Percentiles rank a stretch among this genome's conserved stretches.
These are phyloP conservation scores for Pseudocercospora crystallina DNA, from an alignment of 2,329 filamentous ascomycete species.

Conservation along the genomic window DNA sequence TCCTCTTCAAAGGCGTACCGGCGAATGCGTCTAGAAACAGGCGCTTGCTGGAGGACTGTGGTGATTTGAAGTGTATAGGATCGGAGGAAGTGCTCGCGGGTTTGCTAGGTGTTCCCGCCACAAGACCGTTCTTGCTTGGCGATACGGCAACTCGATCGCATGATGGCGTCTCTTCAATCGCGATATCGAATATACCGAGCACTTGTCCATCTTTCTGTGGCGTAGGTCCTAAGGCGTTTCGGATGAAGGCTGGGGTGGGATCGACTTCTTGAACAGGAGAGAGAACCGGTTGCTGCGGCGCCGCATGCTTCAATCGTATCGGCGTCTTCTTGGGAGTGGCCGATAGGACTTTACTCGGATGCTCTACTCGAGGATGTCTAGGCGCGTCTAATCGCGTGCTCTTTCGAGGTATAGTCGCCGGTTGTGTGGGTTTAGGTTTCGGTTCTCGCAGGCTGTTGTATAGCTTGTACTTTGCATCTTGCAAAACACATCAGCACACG, in stretches of 20 bases:
- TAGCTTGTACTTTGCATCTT: slow-evolving; percentile 73
- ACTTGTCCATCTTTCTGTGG: slow-evolving; percentile 77
- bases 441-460: slow-evolving; percentile 61
- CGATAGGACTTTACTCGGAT: slow-evolving; percentile 13
- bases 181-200: slow-evolving; percentile 73
- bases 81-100: slow-evolving; percentile 13
- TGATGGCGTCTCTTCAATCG: slow-evolving; percentile 41
- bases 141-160: slow-evolving; percentile 12
- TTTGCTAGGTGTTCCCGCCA: slow-evolving; percentile 43
- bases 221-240: slow-evolving; percentile 63
- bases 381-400: slow-evolving; percentile 15
- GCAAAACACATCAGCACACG: slow-evolving; percentile 1
- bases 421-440: slow-evolving; percentile 39
- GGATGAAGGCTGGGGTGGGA: slow-evolving; percentile 34
- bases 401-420: slow-evolving; percentile 45
- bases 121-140: slow-evolving; percentile 28
- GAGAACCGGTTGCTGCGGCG: neutral
- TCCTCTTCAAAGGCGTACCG: slow-evolving; percentile 59
- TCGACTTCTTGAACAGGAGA: slow-evolving; percentile 33
- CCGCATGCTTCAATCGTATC: slow-evolving; percentile 13
- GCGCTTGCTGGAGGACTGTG: slow-evolving; percentile 58
- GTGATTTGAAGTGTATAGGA: slow-evolving; percentile 40
- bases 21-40: slow-evolving; percentile 63
- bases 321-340: slow-evolving; percentile 23
- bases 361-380: slow-evolving; percentile 17